Conservation (phyloP, 306 rosid genomes). For the Prunus mira region DNA sequence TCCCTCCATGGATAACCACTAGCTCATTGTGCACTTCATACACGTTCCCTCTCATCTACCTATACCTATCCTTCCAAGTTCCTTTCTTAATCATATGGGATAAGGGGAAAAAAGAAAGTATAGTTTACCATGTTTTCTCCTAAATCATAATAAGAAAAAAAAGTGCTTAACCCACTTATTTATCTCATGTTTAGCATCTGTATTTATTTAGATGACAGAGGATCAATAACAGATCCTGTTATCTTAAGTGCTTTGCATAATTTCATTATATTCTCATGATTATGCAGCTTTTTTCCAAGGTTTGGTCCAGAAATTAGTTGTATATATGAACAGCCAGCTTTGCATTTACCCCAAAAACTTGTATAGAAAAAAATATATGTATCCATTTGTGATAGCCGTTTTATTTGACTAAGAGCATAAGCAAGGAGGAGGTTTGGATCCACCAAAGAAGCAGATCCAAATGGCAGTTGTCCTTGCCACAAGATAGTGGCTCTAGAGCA, state of each 20-base stretch:
- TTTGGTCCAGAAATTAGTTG: not conserved
- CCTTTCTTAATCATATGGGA: not conserved
- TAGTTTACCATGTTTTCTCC: not conserved
- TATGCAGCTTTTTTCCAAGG: not conserved
- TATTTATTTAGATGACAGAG: too few species aligned
- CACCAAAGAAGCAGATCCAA: constrained; percentile 2
- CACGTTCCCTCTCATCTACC: constrained; percentile 16
- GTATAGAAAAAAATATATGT: not conserved
- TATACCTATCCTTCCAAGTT: not conserved
- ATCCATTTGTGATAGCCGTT: constrained; percentile 15
- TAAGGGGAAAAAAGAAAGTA: not conserved
- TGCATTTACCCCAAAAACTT: not conserved
- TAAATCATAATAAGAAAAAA: not conserved
- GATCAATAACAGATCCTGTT: not conserved
- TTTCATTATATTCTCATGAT: not conserved
- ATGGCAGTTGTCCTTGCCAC: not conserved
- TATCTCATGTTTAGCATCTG: too few species aligned
- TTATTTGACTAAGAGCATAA: constrained; percentile 23
- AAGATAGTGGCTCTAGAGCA: not conserved
- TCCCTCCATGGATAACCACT: constrained; percentile 19
- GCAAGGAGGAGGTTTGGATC: constrained; percentile 1
- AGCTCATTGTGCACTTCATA: constrained; percentile 17
- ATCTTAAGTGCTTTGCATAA: not conserved
- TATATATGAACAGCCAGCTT: not conserved
- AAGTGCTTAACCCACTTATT: not conserved